Evolutionary conservation across 352 stramenopile species (phyloP).

Genomic region (Globisporangium viniferum): DNA sequence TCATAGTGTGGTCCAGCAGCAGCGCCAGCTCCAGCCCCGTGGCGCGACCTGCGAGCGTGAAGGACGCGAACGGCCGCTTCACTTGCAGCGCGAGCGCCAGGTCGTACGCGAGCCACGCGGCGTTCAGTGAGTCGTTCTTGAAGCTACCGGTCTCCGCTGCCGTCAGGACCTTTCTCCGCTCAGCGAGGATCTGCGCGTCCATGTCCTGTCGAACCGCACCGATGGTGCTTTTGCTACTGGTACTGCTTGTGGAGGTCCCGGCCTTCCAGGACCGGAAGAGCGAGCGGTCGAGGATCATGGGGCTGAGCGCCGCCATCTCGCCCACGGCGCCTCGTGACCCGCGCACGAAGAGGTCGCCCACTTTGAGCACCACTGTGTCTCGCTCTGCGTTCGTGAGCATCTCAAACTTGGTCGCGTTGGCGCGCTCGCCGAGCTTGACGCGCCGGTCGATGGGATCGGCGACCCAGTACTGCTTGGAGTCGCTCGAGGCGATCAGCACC

Average conservation of each 20-base stretch:
- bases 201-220: neutral
- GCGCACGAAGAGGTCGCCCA: neutral
- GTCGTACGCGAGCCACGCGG: constrained; percentile 3
- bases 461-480: constrained; percentile 2
- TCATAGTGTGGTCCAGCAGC: neutral
- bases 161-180: neutral
- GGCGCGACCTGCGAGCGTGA: neutral
- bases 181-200: neutral
- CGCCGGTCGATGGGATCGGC: neutral
- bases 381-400: neutral
- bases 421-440: neutral
- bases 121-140: constrained; percentile 1
- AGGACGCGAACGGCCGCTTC: neutral
- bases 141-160: neutral
- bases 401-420: neutral
- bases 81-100: neutral
- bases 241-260: neutral
- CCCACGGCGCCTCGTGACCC: neutral
- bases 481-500: neutral
- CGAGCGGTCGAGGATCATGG: neutral
- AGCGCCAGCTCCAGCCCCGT: neutral
- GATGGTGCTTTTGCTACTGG: neutral
- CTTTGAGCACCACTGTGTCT: neutral
- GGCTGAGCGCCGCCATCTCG: neutral
- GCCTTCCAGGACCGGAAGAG: neutral